These are phyloP conservation scores for Trichophaea hybrida DNA, from an alignment of 2,329 filamentous ascomycete species.

Conservation along the genomic window DNA sequence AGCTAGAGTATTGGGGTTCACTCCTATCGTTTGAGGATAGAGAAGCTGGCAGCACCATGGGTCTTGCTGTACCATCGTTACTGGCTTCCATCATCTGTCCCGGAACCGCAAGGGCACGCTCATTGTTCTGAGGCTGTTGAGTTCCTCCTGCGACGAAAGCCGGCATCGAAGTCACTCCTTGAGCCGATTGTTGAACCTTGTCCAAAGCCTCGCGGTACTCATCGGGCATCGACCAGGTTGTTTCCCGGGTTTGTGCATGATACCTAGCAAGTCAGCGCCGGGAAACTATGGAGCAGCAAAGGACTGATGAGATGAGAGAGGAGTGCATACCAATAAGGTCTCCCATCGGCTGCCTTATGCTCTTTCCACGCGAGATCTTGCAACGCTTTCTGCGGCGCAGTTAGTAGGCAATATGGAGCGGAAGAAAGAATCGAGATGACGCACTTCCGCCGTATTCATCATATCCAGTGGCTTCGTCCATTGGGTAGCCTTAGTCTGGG, in stretches of 20 bases:
- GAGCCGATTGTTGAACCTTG: conserved; percentile 30
- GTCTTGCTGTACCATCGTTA: conserved; percentile 24
- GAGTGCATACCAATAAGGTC: conserved; percentile 59
- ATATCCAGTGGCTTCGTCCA: conserved; percentile 89
- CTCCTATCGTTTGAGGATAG: conserved; percentile 41
- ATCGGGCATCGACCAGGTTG: conserved; percentile 88
- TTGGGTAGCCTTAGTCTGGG: conserved; percentile 70
- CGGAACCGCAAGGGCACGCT: conserved; percentile 22
- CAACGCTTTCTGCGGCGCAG: conserved; percentile 50
- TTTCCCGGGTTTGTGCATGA: conserved; percentile 80
- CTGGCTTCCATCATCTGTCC: conserved; percentile 17
- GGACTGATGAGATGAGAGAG: not conserved
- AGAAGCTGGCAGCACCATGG: conserved; percentile 40
- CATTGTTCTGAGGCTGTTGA: conserved; percentile 24
- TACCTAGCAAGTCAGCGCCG: conserved; percentile 34
- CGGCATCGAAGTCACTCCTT: conserved; percentile 28
- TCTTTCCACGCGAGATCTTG: conserved; percentile 83
- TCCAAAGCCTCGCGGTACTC: conserved; percentile 62
- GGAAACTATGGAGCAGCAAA: conserved; percentile 3
- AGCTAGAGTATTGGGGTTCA: conserved; percentile 55
- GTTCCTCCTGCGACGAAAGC: conserved; percentile 47
- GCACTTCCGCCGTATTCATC: conserved; percentile 69
- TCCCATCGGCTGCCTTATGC: conserved; percentile 71
- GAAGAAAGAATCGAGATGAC: conserved; percentile 1
- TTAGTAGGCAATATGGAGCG: not conserved